Evolutionary conservation across 2,329 filamentous ascomycete species (phyloP), one percentile per base, ranked within the genome.

Genomic region (Mycogone perniciosa): DNA sequence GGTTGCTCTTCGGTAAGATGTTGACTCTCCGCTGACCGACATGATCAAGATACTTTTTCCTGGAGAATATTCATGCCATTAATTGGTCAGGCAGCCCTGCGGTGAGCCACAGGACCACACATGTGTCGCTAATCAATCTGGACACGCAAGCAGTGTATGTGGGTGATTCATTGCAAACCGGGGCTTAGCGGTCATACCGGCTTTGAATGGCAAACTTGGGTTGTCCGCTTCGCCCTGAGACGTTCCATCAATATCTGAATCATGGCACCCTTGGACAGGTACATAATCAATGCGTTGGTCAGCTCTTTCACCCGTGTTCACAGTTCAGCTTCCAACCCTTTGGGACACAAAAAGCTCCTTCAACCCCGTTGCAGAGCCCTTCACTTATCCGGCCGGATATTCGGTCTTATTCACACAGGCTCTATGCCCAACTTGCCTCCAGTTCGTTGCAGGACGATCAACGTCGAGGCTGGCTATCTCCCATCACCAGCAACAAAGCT

Each of bases 401-500:
- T 34, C 35, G 42, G 34, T 37, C 37, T 41, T 26, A 26, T 27
- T 29, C 11, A 7, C 33, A 43, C 30, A n/a, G 34, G 6, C 46
- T 56, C 50, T 40, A 61, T 61, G 59, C 53, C 59, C 49, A 35
- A 51, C 11, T 41, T 48, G 37, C 52, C 54, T 13, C 51, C 38
- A 7, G 40, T 56, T 27, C 45, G 49, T 9, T 52, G 54, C 49
- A 59, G 58, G 54, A 66, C 59, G 40, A 62, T 64, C n/a, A 56
- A 62, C 44, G 56, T 62, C 33, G 61, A 59, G 40, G 50, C 58
- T 44, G 62, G 58, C 38, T 57, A 64, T 38, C 63, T 78, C 13
- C 76, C 76, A 3, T 59, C 62, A 41, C 72, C 75, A 3, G 76
- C 76, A 9, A 69, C 67, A 3, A 74, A 72, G 52, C 65, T 76